Evolutionary conservation across 2,329 filamentous ascomycete genomes (phyloP), one percentile per base, ranked within the genome.

Genomic region (Aureobasidium sp.): DNA sequence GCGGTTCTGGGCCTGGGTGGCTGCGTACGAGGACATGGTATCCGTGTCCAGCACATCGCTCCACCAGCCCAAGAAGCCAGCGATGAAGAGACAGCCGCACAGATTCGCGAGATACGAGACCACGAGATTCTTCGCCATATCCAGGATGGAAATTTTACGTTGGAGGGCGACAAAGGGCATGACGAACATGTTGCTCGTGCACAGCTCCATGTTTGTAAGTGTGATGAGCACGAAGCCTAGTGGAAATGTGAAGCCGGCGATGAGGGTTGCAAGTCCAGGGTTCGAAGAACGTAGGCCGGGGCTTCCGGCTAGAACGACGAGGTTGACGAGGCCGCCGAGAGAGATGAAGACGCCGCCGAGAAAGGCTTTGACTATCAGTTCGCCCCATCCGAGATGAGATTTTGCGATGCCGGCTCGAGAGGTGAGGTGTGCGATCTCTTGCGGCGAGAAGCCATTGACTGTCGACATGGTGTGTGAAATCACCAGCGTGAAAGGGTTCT

Each of bases 321-420:
- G 68, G 21, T 69, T 65, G 51, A 69, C 71, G 46, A 71, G 71
- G 7, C 68, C 70, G 15, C 69, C 69, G 15, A 70, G 68, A 51
- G 73, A 71, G 13, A 72, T 69, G 23, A 71, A 71, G 42, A 71
- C 66, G 35, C 66, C 67, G 11, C 65, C 68, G 2, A 69, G 65
- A 9, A 68, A 63, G 19, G 71, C 71, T 59, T 74, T 71, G 62
- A 74, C 67, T 54, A 60, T 64, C 45, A 68, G 67, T 42, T 73
- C 63, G 47, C 72, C 69, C 61, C 68, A 67, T 60, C 64, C 67
- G 54, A 73, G 51, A n/a, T 67, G 55, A 11, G 65, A 37, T 61
- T 65, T 66, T 17, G 63, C 63, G 19, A 66, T 50, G 19, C 62
- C 63, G 19, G 63, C 60, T 40, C 60, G 45, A 33, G 63, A 58